Base-by-base conservation (phyloP, 2,329 filamentous ascomycete species). In the Pseudogymnoascus sp. region DNA sequence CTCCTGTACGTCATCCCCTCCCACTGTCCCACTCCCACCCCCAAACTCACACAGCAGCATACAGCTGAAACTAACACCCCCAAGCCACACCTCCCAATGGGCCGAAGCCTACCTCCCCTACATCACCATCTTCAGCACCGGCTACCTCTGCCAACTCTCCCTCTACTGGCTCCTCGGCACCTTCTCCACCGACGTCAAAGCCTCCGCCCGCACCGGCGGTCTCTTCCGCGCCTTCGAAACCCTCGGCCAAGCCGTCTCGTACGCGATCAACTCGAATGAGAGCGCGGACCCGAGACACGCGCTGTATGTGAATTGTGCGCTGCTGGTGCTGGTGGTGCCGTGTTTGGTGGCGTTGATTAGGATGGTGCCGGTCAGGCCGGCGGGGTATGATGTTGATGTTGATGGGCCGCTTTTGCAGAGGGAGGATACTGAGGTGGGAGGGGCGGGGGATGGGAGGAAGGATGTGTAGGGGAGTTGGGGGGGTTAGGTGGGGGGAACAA, bases 131-230 rank as follows among this genome's bases (percentile, higher is more conserved):
- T 67, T 67, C 50, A 63, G 61, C 26, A 67, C 64, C 2, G 65
- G 65, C 2, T 67, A 67, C 21, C 64, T 67, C 7, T 64, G 62
- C 46, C 65, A 67, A 59, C 50, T 67, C 5, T 67, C 65, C 1
- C 65, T 76, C 4, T 76, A 76, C 67, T 76, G 74, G 74, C 73
- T 76, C 19, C 67, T 76, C 13, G 74, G 73, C 31, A 74, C 71
- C 3, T 74, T 76, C 21, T 73, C 74, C 2, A 73, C 71, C 0
- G 73, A 76, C 21, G 69, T 75, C 1, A 71, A 72, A 40, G 67
- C 69, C 4, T 72, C 69, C 4, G 67, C 72, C 5, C 68, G 72
- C 17, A 71, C 70, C 0, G 72, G 72, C 3, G 72, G 72, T 17
- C 26, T 72, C 35, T 72, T 72, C 64, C 69, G 70, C 2, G 69